Evolutionary conservation across 2,329 filamentous ascomycete genomes (phyloP).

Genomic region (Dryadomyces quercus-mongolicae): DNA sequence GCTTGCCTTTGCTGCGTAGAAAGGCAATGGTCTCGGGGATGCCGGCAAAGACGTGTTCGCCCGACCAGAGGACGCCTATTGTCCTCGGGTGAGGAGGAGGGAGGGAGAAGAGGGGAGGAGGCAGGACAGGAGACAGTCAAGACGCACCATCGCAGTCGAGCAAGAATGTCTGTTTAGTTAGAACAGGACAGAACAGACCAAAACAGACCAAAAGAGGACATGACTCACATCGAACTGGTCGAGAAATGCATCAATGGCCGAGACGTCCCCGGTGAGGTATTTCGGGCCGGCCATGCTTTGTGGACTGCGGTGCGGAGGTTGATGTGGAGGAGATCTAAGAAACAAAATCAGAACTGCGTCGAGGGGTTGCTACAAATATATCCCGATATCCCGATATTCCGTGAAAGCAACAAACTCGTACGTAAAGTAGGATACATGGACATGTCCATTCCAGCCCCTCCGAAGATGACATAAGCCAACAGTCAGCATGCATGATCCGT

Average conservation of each 20-base stretch:
- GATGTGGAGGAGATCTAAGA: no score
- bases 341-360: no score
- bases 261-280: slow-evolving; percentile 67
- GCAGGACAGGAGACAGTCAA: neutral
- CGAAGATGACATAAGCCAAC: no score
- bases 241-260: slow-evolving; percentile 71
- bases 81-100: slow-evolving; percentile 10
- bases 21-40: slow-evolving; percentile 77
- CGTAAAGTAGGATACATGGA: no score
- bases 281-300: slow-evolving; percentile 27
- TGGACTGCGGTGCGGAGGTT: no score
- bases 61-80: slow-evolving; percentile 92
- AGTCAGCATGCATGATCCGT: no score
- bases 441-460: no score
- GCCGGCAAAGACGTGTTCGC: slow-evolving; percentile 76
- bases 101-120: no score
- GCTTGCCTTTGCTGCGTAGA: slow-evolving; percentile 73
- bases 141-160: slow-evolving; percentile 89
- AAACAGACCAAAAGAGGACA: neutral
- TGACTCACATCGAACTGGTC: slow-evolving; percentile 78
- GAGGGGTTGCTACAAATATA: no score
- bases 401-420: no score
- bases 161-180: slow-evolving; percentile 89
- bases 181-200: neutral
- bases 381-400: no score